Conservation (phyloP, 116 monocot genomes). For the Cymodocea nodosa region DNA sequence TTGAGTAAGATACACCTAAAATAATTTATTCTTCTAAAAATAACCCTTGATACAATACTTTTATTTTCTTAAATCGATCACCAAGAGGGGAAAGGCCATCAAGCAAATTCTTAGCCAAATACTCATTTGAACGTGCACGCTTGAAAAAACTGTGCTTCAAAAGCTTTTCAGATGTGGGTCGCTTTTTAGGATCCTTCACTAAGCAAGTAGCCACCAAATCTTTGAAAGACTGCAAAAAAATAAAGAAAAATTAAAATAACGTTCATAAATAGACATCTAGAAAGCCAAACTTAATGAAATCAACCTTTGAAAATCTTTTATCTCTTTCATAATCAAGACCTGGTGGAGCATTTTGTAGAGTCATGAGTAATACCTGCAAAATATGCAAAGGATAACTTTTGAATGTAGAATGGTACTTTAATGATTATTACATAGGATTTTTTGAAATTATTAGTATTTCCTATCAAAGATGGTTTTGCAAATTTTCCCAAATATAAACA, state of each 20-base stretch:
- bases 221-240: slow-evolving; percentile 66
- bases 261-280: neutral
- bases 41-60: slow-evolving; percentile 28
- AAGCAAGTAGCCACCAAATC: slow-evolving; percentile 85
- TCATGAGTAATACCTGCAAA: slow-evolving; percentile 86
- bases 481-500: no score
- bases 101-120: slow-evolving; percentile 53
- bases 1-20: neutral
- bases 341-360: slow-evolving; percentile 94
- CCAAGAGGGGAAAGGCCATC: slow-evolving; percentile 69
- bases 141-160: slow-evolving; percentile 92
- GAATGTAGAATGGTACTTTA: neutral
- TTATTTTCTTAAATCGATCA: slow-evolving; percentile 55
- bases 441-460: no score
- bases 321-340: slow-evolving; percentile 91
- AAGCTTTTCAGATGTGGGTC: slow-evolving; percentile 74
- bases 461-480: no score
- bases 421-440: no score
- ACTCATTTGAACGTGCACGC: slow-evolving; percentile 68
- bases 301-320: slow-evolving; percentile 81
- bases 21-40: slow-evolving; percentile 1
- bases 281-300: neutral
- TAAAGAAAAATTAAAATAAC: neutral
- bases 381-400: slow-evolving; percentile 1
- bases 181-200: slow-evolving; percentile 86